Percentiles rank a stretch among this genome's conserved stretches.
Conservation (phyloP, 2,329 filamentous ascomycete species). For the Metarhizium sp. region DNA sequence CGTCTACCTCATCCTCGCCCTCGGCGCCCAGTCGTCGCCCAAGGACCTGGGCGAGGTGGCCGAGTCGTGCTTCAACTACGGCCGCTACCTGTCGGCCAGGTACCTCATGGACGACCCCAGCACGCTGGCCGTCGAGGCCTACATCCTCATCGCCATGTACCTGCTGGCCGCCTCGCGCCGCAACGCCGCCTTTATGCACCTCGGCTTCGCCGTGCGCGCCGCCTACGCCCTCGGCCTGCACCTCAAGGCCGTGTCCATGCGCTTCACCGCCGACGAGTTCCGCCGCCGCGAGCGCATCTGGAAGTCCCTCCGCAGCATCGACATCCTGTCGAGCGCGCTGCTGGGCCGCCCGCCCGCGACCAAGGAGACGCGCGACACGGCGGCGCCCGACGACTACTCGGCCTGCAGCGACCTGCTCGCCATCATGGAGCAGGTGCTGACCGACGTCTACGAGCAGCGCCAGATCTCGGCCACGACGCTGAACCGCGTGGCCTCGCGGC, state of each 20-base stretch:
- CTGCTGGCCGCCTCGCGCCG: conserved; percentile 49
- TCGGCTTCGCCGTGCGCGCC: conserved; percentile 48
- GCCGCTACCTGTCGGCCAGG: conserved; percentile 15
- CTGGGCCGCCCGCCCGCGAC: conserved; percentile 18
- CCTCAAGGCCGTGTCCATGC: conserved; percentile 11
- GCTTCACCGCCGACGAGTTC: conserved; percentile 13
- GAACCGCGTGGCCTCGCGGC: conserved; percentile 17
- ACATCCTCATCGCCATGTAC: conserved; percentile 49
- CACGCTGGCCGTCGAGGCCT: conserved; percentile 40
- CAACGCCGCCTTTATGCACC: conserved; percentile 54
- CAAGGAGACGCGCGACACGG: conserved; percentile 10
- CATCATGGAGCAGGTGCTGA: conserved; percentile 23
- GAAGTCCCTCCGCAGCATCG: conserved; percentile 16
- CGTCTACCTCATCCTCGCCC: conserved; percentile 24
- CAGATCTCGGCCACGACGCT: conserved; percentile 12
- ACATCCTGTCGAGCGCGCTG: conserved; percentile 16
- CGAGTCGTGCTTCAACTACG: conserved; percentile 17
- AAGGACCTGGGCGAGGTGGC: conserved; percentile 17
- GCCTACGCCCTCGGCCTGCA: conserved; percentile 49
- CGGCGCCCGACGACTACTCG: conserved; percentile 14
- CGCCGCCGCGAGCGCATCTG: conserved; percentile 15
- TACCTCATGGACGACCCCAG: conserved; percentile 39
- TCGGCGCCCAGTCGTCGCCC: conserved; percentile 19
- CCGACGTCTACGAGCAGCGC: conserved; percentile 18
- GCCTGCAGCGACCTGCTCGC: conserved; percentile 1